A percentile compares a stretch with the other conserved stretches of the same genome.
Conservation (phyloP, 2,329 filamentous ascomycete genomes). For the Beauveria medogensis region DNA sequence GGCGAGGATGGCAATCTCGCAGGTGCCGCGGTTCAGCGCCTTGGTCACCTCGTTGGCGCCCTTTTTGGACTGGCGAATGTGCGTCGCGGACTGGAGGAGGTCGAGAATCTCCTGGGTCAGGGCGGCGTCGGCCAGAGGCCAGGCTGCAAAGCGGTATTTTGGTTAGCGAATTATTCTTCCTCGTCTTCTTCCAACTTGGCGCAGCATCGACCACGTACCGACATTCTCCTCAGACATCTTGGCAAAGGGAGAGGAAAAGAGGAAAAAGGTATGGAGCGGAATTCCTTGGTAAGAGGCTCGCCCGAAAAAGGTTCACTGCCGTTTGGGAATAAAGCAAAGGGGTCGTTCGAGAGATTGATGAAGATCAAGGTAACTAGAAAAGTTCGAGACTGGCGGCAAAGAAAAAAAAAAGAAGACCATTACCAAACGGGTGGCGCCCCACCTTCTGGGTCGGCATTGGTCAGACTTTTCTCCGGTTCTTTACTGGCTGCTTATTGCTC, state of each 20-base stretch:
- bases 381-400: not conserved
- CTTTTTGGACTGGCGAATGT: constrained; percentile 70
- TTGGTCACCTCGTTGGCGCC: constrained; percentile 81
- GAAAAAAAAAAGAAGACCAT: constrained; percentile 11
- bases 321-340: constrained; percentile 16
- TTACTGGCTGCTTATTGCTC: not conserved
- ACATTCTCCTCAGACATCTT: constrained; percentile 21
- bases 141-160: constrained; percentile 35
- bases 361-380: not conserved
- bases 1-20: constrained; percentile 81
- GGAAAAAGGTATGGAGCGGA: not conserved
- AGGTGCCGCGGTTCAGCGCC: constrained; percentile 82
- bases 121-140: constrained; percentile 64
- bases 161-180: not conserved
- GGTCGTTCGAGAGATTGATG: constrained; percentile 9
- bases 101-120: constrained; percentile 78
- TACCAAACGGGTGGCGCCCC: not conserved
- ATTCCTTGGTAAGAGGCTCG: constrained; percentile 20
- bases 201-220: constrained; percentile 13
- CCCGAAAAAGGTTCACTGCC: constrained; percentile 50
- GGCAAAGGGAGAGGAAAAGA: not conserved
- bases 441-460: not conserved
- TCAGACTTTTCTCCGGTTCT: constrained; percentile 1
- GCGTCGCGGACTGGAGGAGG: constrained; percentile 66
- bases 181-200: not conserved